Evolutionary conservation across 345 rosid species (phyloP).

Genomic region (Dovyalis caffra): DNA sequence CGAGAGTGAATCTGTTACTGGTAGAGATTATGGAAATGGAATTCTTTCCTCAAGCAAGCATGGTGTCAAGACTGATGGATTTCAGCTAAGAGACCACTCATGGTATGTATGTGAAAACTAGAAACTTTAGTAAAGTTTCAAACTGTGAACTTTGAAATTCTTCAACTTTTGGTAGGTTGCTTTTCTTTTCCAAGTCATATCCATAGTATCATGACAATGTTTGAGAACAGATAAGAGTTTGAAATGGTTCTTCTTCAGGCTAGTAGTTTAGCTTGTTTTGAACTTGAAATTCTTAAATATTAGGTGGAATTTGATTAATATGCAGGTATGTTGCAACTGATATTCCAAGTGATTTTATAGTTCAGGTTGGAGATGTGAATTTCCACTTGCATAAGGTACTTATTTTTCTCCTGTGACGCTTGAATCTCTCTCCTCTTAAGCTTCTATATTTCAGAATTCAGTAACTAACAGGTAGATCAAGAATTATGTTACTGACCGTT

Average conservation of each 20-base stretch:
- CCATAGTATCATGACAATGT: neutral
- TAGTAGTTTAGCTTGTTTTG: neutral
- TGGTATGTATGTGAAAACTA: slow-evolving; percentile 46
- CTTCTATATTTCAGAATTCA: neutral
- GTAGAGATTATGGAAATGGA: slow-evolving; percentile 75
- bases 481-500: slow-evolving; percentile 4
- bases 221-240: neutral
- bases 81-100: slow-evolving; percentile 81
- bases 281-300: neutral
- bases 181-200: neutral
- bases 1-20: slow-evolving; percentile 61
- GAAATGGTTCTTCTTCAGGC: neutral
- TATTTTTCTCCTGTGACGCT: neutral
- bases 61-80: slow-evolving; percentile 73
- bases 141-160: neutral
- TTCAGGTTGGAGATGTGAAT: slow-evolving; percentile 66
- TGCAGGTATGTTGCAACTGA: slow-evolving; percentile 90
- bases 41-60: slow-evolving; percentile 60
- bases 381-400: slow-evolving; percentile 93
- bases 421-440: slow-evolving; percentile 9
- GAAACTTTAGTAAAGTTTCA: neutral
- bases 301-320: neutral
- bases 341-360: slow-evolving; percentile 82
- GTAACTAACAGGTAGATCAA: neutral
- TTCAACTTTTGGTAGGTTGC: neutral